phyloP scores from a whole-genome alignment of 139 green algal genomes.

The Parachlorella kessleri region DNA sequence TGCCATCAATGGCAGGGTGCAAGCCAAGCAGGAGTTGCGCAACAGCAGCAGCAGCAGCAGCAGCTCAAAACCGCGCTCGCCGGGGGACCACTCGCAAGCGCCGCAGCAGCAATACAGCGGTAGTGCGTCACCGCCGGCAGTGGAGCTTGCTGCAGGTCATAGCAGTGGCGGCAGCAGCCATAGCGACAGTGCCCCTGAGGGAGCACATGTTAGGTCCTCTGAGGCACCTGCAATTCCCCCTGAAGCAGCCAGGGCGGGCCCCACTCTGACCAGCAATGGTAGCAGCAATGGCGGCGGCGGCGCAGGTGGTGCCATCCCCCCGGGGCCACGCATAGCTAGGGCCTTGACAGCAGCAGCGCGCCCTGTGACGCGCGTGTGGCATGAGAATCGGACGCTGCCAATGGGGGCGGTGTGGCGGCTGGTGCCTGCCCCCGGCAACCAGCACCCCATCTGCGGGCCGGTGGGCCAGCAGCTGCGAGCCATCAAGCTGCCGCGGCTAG shows the following conservation, averaged over 20 bases:
- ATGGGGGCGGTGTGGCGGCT: slow-evolving; percentile 21
- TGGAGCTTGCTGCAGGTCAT: too few relatives aligned
- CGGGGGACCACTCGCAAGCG: neutral
- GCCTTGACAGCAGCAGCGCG: neutral
- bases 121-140: neutral
- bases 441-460: neutral
- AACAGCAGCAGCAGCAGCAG: neutral
- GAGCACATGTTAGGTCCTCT: neutral
- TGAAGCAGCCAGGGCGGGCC: neutral
- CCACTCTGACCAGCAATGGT: neutral
- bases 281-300: neutral
- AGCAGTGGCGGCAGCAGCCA: neutral
- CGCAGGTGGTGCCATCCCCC: neutral
- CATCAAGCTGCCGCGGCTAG: slow-evolving; percentile 11
- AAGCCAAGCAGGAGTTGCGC: neutral
- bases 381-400: neutral
- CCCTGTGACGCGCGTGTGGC: neutral
- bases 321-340: neutral
- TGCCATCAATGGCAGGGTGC: too few relatives aligned
- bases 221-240: neutral
- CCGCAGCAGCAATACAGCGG: neutral
- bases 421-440: slow-evolving; percentile 18
- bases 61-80: neutral
- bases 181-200: neutral
- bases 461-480: neutral